Percentiles rank a stretch among this genome's conserved stretches.
These are phyloP conservation scores for Aspergillus sojae DNA, from an alignment of 2,329 filamentous ascomycete species.

Conservation along the genomic window DNA sequence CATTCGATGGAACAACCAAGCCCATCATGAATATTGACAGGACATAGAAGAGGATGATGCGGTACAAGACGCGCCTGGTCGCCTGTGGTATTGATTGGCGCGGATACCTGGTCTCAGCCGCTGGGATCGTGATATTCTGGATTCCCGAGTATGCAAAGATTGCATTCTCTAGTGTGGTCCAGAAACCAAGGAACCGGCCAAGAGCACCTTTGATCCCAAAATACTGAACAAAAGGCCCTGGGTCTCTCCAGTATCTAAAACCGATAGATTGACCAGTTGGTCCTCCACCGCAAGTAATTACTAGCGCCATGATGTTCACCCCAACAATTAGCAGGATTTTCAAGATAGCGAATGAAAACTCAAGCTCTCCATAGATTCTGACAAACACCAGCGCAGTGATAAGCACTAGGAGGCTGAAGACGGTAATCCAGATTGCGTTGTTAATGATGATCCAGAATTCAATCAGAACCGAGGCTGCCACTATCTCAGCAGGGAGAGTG, in stretches of 20 bases:
- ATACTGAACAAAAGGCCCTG: slow-evolving; percentile 67
- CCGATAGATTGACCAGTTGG: slow-evolving; percentile 48
- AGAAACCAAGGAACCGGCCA: slow-evolving; percentile 59
- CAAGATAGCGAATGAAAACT: slow-evolving; percentile 56
- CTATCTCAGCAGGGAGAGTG: slow-evolving; percentile 35
- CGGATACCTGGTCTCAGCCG: slow-evolving; percentile 58
- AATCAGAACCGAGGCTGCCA: slow-evolving; percentile 31
- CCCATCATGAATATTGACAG: slow-evolving; percentile 60
- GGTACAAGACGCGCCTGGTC: slow-evolving; percentile 57
- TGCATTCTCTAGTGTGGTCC: slow-evolving; percentile 49
- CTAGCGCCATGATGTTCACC: slow-evolving; percentile 61
- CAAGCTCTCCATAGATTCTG: slow-evolving; percentile 54
- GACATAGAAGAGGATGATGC: slow-evolving; percentile 56
- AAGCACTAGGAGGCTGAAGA: slow-evolving; percentile 45
- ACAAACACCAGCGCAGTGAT: slow-evolving; percentile 39
- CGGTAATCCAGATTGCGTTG: slow-evolving; percentile 44
- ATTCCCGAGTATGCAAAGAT: slow-evolving; percentile 41
- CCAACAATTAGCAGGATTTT: slow-evolving; percentile 64
- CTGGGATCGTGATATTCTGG: slow-evolving; percentile 59
- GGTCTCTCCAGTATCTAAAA: slow-evolving; percentile 51
- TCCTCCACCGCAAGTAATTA: slow-evolving; percentile 49
- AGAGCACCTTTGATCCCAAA: slow-evolving; percentile 52
- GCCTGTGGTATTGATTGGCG: slow-evolving; percentile 57
- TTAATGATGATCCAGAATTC: slow-evolving; percentile 30
- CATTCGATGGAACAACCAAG: slow-evolving; percentile 60